phyloP scores from a whole-genome alignment of 257 asterid species.

The Nicotiana otophora region DNA sequence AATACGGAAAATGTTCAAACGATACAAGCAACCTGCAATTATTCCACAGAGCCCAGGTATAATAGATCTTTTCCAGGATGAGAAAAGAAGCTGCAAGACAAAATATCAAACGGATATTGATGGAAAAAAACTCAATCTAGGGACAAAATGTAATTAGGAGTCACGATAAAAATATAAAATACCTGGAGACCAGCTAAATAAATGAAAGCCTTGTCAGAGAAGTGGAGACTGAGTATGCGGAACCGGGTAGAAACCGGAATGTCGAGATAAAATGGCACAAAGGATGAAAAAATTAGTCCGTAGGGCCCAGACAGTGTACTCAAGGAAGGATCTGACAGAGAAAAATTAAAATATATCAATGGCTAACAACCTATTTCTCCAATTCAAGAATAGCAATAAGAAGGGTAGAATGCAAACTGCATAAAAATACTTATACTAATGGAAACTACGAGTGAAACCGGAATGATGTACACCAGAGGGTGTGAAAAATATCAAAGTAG shows the following conservation, averaged over 20 bases:
- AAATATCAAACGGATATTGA: constrained; percentile 7
- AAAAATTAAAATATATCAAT: constrained; percentile 4
- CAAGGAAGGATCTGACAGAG: constrained; percentile 71
- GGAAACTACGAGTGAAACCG: not conserved
- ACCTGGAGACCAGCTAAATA: constrained; percentile 99
- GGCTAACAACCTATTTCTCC: not conserved
- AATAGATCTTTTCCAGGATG: constrained; percentile 96
- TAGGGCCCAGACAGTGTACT: constrained; percentile 88
- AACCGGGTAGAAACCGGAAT: constrained; percentile 90
- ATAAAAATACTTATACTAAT: not conserved
- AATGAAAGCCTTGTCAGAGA: constrained; percentile 94
- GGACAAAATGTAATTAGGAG: not conserved
- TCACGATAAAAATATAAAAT: constrained; percentile 4
- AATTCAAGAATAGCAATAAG: not conserved
- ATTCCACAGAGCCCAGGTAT: constrained; percentile 95
- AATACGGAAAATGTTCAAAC: constrained; percentile 57
- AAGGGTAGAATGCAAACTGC: not conserved
- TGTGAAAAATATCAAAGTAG: not conserved
- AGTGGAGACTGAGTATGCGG: constrained; percentile 64
- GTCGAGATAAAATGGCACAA: constrained; percentile 91
- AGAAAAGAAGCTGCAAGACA: constrained; percentile 71
- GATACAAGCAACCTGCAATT: constrained; percentile 89
- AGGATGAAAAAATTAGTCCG: constrained; percentile 78
- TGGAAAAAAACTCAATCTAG: constrained; percentile 2
- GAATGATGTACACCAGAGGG: not conserved